Evolutionary conservation across 1,284 basidiomycete genomes (phyloP), one percentile per base, ranked within the genome.

Genomic region (Ustilago cynodontis): DNA sequence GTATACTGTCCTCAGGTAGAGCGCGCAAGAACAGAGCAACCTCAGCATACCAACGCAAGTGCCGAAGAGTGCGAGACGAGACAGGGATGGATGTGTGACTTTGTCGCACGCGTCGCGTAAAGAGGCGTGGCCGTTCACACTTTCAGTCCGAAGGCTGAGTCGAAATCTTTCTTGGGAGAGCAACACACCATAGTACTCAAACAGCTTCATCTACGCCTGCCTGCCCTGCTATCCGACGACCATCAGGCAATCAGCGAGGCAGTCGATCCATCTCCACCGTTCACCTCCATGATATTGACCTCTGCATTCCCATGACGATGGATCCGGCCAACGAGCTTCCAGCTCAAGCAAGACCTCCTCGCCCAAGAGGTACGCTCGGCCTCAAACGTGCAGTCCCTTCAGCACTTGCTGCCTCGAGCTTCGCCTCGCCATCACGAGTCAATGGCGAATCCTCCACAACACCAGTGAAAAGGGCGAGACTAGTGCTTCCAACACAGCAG

Each of bases 401-500:
- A 20, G 37, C 53, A 22, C 26, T 57, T 14, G 60, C 60, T 18
- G 41, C 9, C 14, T 13, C 52, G 39, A 56, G 24, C 18, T 52
- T 52, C 18, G 49, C 62, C 26, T 39, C 64, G 13, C 57, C 64
- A 28, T 59, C 57, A 43, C 64, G 57, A 37, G 28, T 45, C 51
- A 22, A 29, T 5, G 33, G 20, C 26, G 41, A 35, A 28, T 31
- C 57, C 11, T 29, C 20, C 35, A 29, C 35, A 18, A 45, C 65
- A 9, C 53, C 70, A 9, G 14, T 33, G 11, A 76, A 76, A 52
- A 64, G 68, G 22, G 65, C 73, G 6, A 56, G 73, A 31, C 58
- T 76, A 10, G 59, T 76, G 20, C 64, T 76, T 22, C 73, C 73
- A 35, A 65, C 73, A 18, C 72, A 75, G 31, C 53, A 55, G 11